phyloP scores from a whole-genome alignment of 2,329 filamentous ascomycete species.

The Thielaviopsis cerberus region DNA sequence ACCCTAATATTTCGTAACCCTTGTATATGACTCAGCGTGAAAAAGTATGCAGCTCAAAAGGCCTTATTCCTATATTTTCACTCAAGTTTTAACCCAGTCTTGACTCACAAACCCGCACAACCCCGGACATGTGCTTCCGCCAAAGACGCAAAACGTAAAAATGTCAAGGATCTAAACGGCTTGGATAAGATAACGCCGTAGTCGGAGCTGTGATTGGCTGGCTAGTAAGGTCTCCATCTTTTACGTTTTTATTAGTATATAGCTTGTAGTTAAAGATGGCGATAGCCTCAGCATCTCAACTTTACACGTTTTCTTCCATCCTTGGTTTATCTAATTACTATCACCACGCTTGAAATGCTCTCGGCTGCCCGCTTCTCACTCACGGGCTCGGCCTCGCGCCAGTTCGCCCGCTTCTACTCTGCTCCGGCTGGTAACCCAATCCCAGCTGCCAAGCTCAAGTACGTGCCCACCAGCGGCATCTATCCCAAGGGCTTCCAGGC shows the following conservation, averaged over 20 bases:
- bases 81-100: neutral
- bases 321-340: neutral
- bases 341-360: neutral
- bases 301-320: no score
- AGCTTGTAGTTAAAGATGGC: neutral
- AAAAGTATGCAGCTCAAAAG: no score
- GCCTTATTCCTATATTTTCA: no score
- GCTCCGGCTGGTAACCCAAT: constrained; percentile 22
- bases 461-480: constrained; percentile 64
- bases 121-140: constrained; percentile 10
- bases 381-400: neutral
- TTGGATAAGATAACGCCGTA: neutral
- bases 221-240: neutral
- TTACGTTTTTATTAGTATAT: neutral
- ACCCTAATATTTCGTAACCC: no score
- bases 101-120: neutral
- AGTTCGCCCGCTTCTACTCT: constrained; percentile 11
- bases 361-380: neutral
- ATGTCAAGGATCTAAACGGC: neutral
- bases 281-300: no score
- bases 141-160: neutral
- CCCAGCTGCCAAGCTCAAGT: constrained; percentile 71
- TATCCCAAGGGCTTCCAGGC: constrained; percentile 83
- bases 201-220: neutral
- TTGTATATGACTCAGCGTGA: no score